Percentiles rank a stretch among this genome's conserved stretches.
Conservation (phyloP, 31 red algal species). For the Endocladia muricata region DNA sequence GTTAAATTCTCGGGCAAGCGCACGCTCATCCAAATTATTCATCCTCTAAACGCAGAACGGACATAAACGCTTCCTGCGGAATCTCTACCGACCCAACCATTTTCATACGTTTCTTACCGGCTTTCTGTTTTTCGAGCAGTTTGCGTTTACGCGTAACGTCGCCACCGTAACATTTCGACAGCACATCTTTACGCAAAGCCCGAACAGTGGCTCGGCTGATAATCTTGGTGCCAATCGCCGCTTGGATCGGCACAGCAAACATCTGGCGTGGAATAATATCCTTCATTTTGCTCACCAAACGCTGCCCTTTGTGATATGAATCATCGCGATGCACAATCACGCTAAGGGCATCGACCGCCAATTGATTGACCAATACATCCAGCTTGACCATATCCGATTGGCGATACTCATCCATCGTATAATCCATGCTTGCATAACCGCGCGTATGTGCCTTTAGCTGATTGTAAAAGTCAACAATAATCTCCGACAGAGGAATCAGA, state of each 20-base stretch:
- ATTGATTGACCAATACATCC: slow-evolving; percentile 59
- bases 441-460: slow-evolving; percentile 40
- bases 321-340: slow-evolving; percentile 55
- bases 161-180: slow-evolving; percentile 70
- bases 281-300: slow-evolving; percentile 33
- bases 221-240: slow-evolving; percentile 59
- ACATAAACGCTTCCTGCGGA: slow-evolving; percentile 54
- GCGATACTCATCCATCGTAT: slow-evolving; percentile 38
- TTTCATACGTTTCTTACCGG: slow-evolving; percentile 65
- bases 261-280: slow-evolving; percentile 69
- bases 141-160: slow-evolving; percentile 74
- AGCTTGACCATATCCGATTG: slow-evolving; percentile 55
- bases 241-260: slow-evolving; percentile 73
- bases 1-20: too few species aligned
- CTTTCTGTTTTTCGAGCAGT: slow-evolving; percentile 71
- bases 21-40: too few species aligned
- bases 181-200: slow-evolving; percentile 61
- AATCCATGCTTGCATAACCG: slow-evolving; percentile 72
- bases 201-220: slow-evolving; percentile 50
- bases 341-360: slow-evolving; percentile 54
- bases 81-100: slow-evolving; percentile 52
- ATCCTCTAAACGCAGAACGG: too few species aligned
- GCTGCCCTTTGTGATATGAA: slow-evolving; percentile 34
- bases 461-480: slow-evolving; percentile 76
- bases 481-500: slow-evolving; percentile 72